Conservation (phyloP, 306 rosid species). For the Trifolium dubium region DNA sequence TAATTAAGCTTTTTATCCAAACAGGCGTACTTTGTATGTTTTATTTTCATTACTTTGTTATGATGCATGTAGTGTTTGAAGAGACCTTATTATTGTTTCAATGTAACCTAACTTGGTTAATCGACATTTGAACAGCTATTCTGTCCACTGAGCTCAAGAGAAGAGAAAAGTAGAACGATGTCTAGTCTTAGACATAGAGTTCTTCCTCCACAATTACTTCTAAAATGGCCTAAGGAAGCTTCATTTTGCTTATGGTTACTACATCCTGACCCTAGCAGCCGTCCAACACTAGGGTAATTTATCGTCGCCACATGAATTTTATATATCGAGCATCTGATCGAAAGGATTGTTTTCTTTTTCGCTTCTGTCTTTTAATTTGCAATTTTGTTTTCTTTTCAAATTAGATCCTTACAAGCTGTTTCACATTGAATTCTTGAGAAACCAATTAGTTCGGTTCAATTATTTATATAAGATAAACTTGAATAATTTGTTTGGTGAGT, state of each 20-base stretch:
- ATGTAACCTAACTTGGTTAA: conserved; percentile 47
- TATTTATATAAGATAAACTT: conserved; percentile 1
- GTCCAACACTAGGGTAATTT: conserved; percentile 82
- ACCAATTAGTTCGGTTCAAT: background rate
- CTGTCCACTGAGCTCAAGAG: conserved; percentile 85
- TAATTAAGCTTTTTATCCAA: background rate
- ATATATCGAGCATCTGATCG: conserved; percentile 10
- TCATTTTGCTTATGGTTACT: conserved; percentile 94
- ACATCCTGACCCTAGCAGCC: conserved; percentile 87
- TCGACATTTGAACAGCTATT: conserved; percentile 72
- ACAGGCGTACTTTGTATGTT: background rate
- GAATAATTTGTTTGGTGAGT: conserved; percentile 10
- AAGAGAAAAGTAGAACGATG: conserved; percentile 88
- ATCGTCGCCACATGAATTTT: conserved; percentile 33
- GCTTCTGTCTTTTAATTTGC: background rate
- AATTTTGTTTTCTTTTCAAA: background rate
- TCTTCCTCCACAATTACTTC: conserved; percentile 97
- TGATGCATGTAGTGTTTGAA: conserved; percentile 29
- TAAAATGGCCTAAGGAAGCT: conserved; percentile 98
- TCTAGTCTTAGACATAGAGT: conserved; percentile 94
- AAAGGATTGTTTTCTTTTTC: conserved; percentile 3
- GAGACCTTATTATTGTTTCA: conserved; percentile 20
- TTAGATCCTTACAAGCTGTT: conserved; percentile 22
- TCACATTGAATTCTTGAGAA: conserved; percentile 6
- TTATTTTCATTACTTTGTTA: conserved; percentile 6